phyloP scores from a whole-genome alignment of 345 rosid species.

The Eucalyptus regnans region DNA sequence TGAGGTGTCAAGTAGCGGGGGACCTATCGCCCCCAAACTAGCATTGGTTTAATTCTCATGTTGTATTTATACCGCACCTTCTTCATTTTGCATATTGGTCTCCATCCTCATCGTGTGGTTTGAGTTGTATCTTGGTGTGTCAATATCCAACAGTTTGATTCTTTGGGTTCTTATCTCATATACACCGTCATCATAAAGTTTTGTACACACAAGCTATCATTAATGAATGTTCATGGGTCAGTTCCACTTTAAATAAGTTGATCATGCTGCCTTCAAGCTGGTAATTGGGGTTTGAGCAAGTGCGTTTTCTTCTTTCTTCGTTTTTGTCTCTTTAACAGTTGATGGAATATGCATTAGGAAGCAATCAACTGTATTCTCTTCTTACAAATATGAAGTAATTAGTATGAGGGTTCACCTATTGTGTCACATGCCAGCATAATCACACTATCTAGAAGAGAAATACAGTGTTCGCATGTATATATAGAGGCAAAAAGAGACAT shows the following conservation, averaged over 20 bases:
- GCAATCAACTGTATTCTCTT: neutral
- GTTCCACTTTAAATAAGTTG: neutral
- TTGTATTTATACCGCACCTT: neutral
- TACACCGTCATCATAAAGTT: neutral
- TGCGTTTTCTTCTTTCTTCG: neutral
- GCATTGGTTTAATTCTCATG: neutral
- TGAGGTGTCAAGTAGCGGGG: neutral
- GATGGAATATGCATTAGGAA: neutral
- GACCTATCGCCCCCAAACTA: neutral
- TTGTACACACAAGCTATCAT: neutral
- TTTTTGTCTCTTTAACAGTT: neutral
- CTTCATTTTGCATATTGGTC: neutral
- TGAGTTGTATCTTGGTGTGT: neutral
- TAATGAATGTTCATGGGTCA: neutral
- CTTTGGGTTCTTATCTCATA: neutral
- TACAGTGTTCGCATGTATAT: neutral
- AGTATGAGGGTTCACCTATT: neutral
- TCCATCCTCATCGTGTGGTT: neutral
- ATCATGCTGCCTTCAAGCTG: neutral
- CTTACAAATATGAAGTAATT: neutral
- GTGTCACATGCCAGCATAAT: neutral
- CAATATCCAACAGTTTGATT: neutral
- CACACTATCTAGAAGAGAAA: neutral
- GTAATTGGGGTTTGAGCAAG: neutral
- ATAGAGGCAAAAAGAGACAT: neutral